Conservation (phyloP, 352 stramenopile genomes). For the Plasmopara muralis region DNA sequence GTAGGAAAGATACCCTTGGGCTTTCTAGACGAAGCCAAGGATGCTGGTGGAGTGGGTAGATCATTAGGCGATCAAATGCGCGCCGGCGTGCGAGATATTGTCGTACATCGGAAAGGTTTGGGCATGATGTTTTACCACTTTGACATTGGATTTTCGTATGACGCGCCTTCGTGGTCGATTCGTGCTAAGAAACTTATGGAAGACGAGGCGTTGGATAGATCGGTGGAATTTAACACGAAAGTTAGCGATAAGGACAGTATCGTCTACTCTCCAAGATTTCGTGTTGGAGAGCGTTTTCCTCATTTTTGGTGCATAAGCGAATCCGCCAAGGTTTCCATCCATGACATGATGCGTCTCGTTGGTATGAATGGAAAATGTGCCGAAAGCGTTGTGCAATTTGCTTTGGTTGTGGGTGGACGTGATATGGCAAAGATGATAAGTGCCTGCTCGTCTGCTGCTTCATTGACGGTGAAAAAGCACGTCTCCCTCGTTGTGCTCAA, state of each 20-base stretch:
- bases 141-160: slow-evolving; percentile 79
- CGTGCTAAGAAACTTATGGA: slow-evolving; percentile 55
- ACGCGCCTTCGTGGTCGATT: slow-evolving; percentile 31
- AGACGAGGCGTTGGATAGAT: slow-evolving; percentile 45
- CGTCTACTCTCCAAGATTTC: slow-evolving; percentile 43
- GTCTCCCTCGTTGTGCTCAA: slow-evolving; percentile 36
- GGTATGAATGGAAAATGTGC: slow-evolving; percentile 3
- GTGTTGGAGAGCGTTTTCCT: slow-evolving; percentile 54
- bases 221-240: slow-evolving; percentile 34
- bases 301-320: slow-evolving; percentile 50
- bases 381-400: slow-evolving; percentile 35
- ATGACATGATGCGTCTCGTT: slow-evolving; percentile 31
- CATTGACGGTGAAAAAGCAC: slow-evolving; percentile 20
- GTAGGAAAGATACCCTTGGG: slow-evolving; percentile 60
- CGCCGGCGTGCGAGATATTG: slow-evolving; percentile 49
- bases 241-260: slow-evolving; percentile 10
- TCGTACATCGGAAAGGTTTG: slow-evolving; percentile 42
- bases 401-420: slow-evolving; percentile 41
- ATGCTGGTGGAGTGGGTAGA: slow-evolving; percentile 26
- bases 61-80: slow-evolving; percentile 54
- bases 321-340: slow-evolving; percentile 35
- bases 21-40: slow-evolving; percentile 34
- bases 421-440: slow-evolving; percentile 19
- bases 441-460: slow-evolving; percentile 10
- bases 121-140: slow-evolving; percentile 86